Evolutionary conservation across 768 basidiomycete genomes (phyloP).

Genomic region (Hypholoma fasciculare): DNA sequence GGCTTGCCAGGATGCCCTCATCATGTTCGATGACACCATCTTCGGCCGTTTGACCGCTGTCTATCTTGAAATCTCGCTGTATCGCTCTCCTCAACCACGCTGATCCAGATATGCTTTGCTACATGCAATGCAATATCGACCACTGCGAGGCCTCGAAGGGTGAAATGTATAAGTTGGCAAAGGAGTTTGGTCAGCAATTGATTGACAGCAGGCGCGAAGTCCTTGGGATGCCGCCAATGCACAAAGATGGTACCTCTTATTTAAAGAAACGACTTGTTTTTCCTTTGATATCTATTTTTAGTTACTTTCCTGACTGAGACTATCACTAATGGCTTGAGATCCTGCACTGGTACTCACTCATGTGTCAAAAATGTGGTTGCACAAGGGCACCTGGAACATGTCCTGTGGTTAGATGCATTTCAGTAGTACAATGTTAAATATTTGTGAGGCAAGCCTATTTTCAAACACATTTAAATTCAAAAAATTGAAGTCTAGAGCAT

Average conservation of each 20-base stretch:
- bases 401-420: too few species aligned
- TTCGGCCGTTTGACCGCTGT: constrained; percentile 93
- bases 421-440: too few species aligned
- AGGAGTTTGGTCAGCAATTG: constrained; percentile 94
- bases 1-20: constrained; percentile 94
- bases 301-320: constrained; percentile 99
- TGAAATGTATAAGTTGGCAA: constrained; percentile 92
- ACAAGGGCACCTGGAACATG: too few species aligned
- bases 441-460: too few species aligned
- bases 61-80: constrained; percentile 93
- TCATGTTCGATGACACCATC: constrained; percentile 99
- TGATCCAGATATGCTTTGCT: constrained; percentile 85
- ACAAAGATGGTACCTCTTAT: constrained; percentile 82
- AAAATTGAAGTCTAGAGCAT: too few species aligned
- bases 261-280: neutral
- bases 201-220: constrained; percentile 92
- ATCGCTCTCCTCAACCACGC: constrained; percentile 98
- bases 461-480: too few species aligned
- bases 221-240: constrained; percentile 80
- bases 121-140: constrained; percentile 96
- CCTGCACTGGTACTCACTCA: too few species aligned
- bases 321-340: too few species aligned
- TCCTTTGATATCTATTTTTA: constrained; percentile 25
- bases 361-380: too few species aligned
- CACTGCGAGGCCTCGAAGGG: constrained; percentile 78